A percentile compares a stretch with the other conserved stretches of the same genome.
Conservation (phyloP, 345 rosid species). For the Aquilaria sinensis region DNA sequence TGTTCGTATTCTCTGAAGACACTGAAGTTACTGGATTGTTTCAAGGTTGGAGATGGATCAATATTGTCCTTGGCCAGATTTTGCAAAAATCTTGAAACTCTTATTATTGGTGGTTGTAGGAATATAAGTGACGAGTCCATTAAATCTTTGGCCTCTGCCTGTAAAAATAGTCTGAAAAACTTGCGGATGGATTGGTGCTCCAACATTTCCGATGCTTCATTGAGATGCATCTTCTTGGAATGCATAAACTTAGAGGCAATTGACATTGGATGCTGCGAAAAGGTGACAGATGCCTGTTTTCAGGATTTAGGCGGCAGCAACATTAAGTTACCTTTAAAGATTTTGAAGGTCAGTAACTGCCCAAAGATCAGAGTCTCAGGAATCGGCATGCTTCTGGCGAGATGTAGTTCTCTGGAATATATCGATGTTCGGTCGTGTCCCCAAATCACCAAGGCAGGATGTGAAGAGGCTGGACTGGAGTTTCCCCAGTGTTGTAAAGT, state of each 20-base stretch:
- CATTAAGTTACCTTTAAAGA: conserved; percentile 41
- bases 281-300: conserved; percentile 70
- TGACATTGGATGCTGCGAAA: conserved; percentile 86
- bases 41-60: conserved; percentile 65
- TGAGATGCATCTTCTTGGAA: conserved; percentile 50
- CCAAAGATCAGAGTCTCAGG: conserved; percentile 64
- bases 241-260: conserved; percentile 83
- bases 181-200: conserved; percentile 96
- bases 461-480: conserved; percentile 71
- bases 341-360: conserved; percentile 75
- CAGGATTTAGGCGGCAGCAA: conserved; percentile 29
- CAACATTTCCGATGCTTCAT: conserved; percentile 63
- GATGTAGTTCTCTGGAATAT: conserved; percentile 56
- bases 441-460: conserved; percentile 55
- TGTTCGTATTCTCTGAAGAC: conserved; percentile 66
- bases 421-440: conserved; percentile 90
- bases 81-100: conserved; percentile 70
- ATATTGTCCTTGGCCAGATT: conserved; percentile 48
- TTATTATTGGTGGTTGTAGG: conserved; percentile 76
- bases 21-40: conserved; percentile 77
- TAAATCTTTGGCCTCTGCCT: conserved; percentile 51
- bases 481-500: conserved; percentile 78
- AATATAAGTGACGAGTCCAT: conserved; percentile 61
- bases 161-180: conserved; percentile 57
- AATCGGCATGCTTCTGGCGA: conserved; percentile 58